Conservation (phyloP, 1,284 basidiomycete species). For the Phylloboletellus chloephorus region DNA sequence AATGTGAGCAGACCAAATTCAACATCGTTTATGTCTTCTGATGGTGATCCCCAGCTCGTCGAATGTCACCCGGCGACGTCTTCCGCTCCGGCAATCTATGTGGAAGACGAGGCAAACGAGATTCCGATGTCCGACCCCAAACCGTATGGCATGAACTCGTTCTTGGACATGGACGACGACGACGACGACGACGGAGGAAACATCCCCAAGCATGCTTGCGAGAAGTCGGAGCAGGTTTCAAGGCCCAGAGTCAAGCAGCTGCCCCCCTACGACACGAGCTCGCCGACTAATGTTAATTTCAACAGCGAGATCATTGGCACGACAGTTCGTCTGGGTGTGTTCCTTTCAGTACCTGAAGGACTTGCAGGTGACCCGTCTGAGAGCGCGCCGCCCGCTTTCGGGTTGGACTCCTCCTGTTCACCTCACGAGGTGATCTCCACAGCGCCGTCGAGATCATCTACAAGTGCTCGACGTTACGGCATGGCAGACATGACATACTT, state of each 20-base stretch:
- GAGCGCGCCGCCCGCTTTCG: neutral
- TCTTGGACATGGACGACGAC: constrained; percentile 14
- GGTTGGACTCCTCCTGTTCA: neutral
- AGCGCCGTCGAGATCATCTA: neutral
- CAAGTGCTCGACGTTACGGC: constrained; percentile 12
- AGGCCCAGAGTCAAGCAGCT: neutral
- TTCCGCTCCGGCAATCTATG: constrained; percentile 17
- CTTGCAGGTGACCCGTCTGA: neutral
- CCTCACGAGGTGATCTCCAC: constrained; percentile 4
- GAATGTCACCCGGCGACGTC: constrained; percentile 18
- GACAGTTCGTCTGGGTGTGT: constrained; percentile 9
- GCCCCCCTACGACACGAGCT: constrained; percentile 21
- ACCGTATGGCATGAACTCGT: constrained; percentile 16
- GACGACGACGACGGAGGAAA: neutral
- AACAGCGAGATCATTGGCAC: constrained; percentile 17
- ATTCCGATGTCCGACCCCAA: constrained; percentile 1
- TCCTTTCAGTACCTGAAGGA: constrained; percentile 12
- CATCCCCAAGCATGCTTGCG: neutral
- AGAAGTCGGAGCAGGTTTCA: neutral
- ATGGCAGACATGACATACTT: constrained; percentile 12
- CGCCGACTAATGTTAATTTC: constrained; percentile 9
- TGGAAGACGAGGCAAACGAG: constrained; percentile 19
- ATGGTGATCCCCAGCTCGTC: constrained; percentile 10
- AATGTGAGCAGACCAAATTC: constrained; percentile 11
- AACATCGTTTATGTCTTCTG: neutral